These are phyloP conservation scores for Rossbeevera mucosa DNA, from an alignment of 768 basidiomycete species.

Conservation along the genomic window DNA sequence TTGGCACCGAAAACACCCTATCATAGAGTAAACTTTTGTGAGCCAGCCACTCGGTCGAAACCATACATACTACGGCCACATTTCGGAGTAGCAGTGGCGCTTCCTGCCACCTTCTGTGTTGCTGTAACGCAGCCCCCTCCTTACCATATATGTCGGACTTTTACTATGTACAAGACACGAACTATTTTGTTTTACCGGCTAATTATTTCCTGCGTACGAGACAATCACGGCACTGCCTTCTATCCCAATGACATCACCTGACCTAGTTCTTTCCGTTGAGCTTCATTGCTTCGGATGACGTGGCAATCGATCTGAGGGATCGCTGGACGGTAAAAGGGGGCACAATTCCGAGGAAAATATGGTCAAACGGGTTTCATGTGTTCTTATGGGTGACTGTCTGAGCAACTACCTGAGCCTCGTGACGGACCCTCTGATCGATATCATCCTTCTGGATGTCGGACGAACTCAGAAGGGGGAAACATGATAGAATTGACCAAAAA, in stretches of 20 bases:
- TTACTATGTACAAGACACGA: slow-evolving; percentile 16
- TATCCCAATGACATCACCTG: slow-evolving; percentile 5
- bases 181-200: slow-evolving; percentile 9
- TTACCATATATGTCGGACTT: background rate
- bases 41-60: slow-evolving; percentile 4
- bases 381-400: background rate
- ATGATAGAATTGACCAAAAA: background rate
- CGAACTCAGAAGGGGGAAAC: background rate
- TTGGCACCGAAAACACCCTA: background rate
- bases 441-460: background rate
- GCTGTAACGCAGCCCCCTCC: background rate
- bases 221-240: slow-evolving; percentile 4
- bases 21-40: slow-evolving; percentile 12
- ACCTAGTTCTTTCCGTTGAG: background rate
- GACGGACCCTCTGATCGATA: too few relatives aligned
- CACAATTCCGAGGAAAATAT: background rate
- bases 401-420: background rate
- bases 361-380: background rate
- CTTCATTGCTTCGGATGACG: background rate
- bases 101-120: background rate
- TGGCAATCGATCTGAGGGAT: background rate
- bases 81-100: background rate
- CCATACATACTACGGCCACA: background rate
- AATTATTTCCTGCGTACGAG: slow-evolving; percentile 22
- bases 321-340: background rate